Conservation (phyloP, 352 stramenopile species). For the Phytophthora europaea region DNA sequence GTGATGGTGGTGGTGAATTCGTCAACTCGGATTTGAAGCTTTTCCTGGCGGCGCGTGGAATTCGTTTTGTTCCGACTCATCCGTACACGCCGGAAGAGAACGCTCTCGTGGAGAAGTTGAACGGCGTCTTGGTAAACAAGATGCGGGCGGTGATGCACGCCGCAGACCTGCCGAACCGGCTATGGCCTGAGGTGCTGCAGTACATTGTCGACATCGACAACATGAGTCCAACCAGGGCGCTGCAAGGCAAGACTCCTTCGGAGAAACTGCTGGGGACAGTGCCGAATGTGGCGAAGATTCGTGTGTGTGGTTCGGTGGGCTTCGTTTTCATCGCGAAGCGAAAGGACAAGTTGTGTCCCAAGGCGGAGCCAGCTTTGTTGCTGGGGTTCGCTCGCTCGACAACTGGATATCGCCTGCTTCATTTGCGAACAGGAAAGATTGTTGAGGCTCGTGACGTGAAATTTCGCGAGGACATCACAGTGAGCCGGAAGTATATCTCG, state of each 20-base stretch:
- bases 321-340: conserved; percentile 4
- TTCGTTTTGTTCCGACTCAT: conserved; percentile 13
- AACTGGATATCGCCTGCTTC: background rate
- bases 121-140: conserved; percentile 4
- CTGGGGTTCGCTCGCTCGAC: background rate
- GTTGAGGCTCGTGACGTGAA: background rate
- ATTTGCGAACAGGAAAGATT: background rate
- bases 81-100: conserved; percentile 14
- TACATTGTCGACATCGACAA: conserved; percentile 20
- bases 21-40: background rate
- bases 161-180: background rate
- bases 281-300: conserved; percentile 8
- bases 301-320: background rate
- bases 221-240: background rate
- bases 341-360: background rate
- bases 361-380: background rate
- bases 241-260: background rate
- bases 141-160: conserved; percentile 11
- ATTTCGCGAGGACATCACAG: background rate
- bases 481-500: background rate
- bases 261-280: conserved; percentile 5
- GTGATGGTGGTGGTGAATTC: conserved; percentile 23
- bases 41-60: background rate
- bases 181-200: conserved; percentile 10
- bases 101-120: conserved; percentile 5